Conservation (phyloP, 805 yeast species). For the Cyberlindnera xylosilytica region DNA sequence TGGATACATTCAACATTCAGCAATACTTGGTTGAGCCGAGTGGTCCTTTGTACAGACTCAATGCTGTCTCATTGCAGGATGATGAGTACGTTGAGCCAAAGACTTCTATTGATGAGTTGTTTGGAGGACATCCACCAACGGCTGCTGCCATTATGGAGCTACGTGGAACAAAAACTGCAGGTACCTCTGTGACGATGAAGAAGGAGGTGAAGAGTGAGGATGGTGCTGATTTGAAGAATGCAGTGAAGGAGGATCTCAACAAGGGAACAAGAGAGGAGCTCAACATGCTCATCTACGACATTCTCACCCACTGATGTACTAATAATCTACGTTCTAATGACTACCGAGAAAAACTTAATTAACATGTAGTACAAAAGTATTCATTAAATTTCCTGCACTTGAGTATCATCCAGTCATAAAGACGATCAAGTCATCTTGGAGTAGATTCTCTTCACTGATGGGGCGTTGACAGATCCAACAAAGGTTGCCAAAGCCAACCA, state of each 20-base stretch:
- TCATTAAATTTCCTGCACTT: no score
- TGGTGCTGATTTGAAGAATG: not conserved
- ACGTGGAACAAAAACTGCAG: conserved; percentile 1
- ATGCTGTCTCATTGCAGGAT: conserved; percentile 49
- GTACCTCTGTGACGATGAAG: conserved; percentile 13
- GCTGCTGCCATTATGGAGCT: conserved; percentile 8
- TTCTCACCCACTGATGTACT: conserved; percentile 27
- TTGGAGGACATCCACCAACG: conserved; percentile 1
- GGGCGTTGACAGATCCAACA: conserved; percentile 9
- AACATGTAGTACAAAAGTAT: no score
- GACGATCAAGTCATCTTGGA: conserved; percentile 1
- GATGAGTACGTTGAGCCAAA: conserved; percentile 36
- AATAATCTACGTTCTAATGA: not conserved
- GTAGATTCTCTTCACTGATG: conserved; percentile 20
- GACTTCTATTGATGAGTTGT: conserved; percentile 22
- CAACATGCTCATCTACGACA: conserved; percentile 68
- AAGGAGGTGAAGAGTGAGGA: conserved; percentile 6
- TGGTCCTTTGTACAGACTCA: conserved; percentile 54
- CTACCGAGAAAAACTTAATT: not conserved
- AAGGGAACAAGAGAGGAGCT: conserved; percentile 65
- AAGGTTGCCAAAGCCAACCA: conserved; percentile 16
- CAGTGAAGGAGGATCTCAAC: conserved; percentile 25
- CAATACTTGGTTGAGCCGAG: conserved; percentile 70
- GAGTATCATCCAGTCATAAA: no score
- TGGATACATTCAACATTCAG: conserved; percentile 57